Evolutionary conservation across 164 flowering plant genomes (phyloP).

Genomic region (Akebia trifoliata): DNA sequence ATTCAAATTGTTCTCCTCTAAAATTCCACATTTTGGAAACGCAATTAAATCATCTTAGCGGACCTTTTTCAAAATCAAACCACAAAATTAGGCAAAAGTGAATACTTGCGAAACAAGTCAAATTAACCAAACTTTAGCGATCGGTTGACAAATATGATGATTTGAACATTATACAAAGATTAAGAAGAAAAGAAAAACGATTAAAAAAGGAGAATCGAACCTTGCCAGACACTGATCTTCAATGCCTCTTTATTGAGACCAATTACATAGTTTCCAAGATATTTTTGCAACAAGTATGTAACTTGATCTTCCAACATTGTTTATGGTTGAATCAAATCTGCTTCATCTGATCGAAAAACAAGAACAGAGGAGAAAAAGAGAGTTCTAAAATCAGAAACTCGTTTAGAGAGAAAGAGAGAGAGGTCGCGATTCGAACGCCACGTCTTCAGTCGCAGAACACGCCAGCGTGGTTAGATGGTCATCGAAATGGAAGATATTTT

Average conservation of each 20-base stretch:
- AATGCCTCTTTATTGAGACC: constrained; percentile 95
- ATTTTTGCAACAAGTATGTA: constrained; percentile 76
- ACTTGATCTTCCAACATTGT: constrained; percentile 99
- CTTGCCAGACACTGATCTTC: constrained; percentile 96
- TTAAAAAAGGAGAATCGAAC: constrained; percentile 26
- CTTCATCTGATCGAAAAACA: constrained; percentile 3
- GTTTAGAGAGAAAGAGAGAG: constrained; percentile 6
- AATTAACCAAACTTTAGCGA: background rate
- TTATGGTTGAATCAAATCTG: constrained; percentile 2
- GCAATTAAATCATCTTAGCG: too few relatives aligned
- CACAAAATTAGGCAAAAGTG: too few relatives aligned
- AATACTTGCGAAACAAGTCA: too few relatives aligned
- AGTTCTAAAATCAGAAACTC: background rate
- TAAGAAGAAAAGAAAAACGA: background rate
- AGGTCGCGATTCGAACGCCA: constrained; percentile 5
- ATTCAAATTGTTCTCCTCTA: too few relatives aligned
- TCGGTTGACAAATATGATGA: background rate
- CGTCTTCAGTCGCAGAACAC: constrained; percentile 9
- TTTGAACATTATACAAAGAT: background rate
- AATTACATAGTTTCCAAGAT: constrained; percentile 78
- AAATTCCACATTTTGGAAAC: too few relatives aligned
- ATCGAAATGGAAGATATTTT: background rate
- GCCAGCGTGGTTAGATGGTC: background rate
- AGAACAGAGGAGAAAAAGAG: background rate
- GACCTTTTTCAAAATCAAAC: too few relatives aligned